Evolutionary conservation across 192 early-diverging fungal genomes (phyloP), one percentile per base, ranked within the genome.

Genomic region (Linnemannia schmuckeri): DNA sequence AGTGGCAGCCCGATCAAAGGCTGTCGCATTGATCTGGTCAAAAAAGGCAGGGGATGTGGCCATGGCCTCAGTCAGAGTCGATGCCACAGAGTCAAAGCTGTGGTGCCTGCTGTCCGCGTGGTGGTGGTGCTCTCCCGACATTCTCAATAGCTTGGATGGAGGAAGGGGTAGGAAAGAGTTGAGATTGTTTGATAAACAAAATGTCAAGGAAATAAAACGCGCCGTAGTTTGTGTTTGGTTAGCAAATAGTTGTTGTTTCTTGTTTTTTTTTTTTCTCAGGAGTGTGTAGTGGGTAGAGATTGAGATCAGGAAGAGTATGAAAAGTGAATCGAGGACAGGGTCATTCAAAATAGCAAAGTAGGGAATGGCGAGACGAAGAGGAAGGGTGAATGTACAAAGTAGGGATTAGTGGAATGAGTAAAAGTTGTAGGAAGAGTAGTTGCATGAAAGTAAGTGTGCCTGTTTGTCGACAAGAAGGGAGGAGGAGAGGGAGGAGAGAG

Each of bases 11-110:
- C 27, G 27, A 69, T 69, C 35, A 37, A 42, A 71, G 70, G 70
- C 22, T 24, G 41, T 30, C 10, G 38, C 9, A 46, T 46, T 75
- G 81, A 76, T 61, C 30, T 72, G 75, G 13, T 72, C 74, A 72
- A 76, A 42, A 75, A 82, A 72, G 24, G 75, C 74, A 2, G 79
- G 72, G 0, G 70, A 57, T 22, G 71, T 44, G 10, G 71, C 55
- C 78, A 63, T 73, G 74, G 73, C 57, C 55, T 47, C 30, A 9
- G 81, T 47, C 47, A 75, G 24, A 15, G 79, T 41, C 9, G 69
- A 33, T n/a, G 78, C 78, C 3, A 72, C 27, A n/a, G 79, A 69
- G 61, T 80, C 79, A 35, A 49, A 80, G 44, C 72, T 37, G 72
- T 57, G 79, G 72, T 57, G 79, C 18, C 77, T 70, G 61, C 71